A percentile compares a stretch with the other conserved stretches of the same genome.
Evolutionary conservation across 139 green algal species (phyloP).

Genomic region (Edaphochlamys debaryana): DNA sequence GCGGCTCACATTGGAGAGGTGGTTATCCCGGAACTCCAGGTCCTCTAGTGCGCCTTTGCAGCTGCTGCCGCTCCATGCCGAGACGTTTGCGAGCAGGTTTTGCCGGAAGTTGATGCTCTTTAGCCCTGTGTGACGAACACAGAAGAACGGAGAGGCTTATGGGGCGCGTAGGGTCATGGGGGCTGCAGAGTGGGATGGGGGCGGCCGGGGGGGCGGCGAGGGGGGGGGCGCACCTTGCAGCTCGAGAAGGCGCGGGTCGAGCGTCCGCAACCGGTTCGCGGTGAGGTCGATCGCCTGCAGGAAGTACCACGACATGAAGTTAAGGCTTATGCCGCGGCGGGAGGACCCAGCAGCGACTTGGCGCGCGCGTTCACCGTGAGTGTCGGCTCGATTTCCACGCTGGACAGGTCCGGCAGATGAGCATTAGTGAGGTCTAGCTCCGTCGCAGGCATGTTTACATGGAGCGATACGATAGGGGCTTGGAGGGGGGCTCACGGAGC

Average conservation of each 20-base stretch:
- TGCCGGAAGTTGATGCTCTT: slow-evolving; percentile 82
- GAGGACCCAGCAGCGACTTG: no score
- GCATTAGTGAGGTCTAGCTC: slow-evolving; percentile 75
- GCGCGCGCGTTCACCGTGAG: slow-evolving; percentile 54
- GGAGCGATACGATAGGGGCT: no score
- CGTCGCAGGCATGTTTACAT: neutral
- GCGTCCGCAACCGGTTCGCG: slow-evolving; percentile 76
- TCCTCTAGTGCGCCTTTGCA: slow-evolving; percentile 65
- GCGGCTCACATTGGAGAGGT: slow-evolving; percentile 54
- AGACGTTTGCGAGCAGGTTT: slow-evolving; percentile 78
- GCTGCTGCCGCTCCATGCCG: slow-evolving; percentile 12
- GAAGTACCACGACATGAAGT: neutral
- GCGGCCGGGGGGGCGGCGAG: neutral
- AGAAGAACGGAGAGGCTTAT: neutral
- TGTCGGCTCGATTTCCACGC: slow-evolving; percentile 55
- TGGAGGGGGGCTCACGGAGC: no score
- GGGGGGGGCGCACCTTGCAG: slow-evolving; percentile 60
- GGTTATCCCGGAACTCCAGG: slow-evolving; percentile 89
- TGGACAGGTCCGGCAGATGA: slow-evolving; percentile 69
- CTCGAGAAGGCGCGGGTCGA: slow-evolving; percentile 79
- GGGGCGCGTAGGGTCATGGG: no score
- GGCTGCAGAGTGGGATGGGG: neutral
- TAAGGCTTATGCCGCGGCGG: no score
- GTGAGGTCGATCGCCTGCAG: slow-evolving; percentile 86
- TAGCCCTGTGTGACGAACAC: slow-evolving; percentile 64